Evolutionary conservation across 2,329 filamentous ascomycete genomes (phyloP), one percentile per base, ranked within the genome.

Genomic region (Fusarium napiforme): DNA sequence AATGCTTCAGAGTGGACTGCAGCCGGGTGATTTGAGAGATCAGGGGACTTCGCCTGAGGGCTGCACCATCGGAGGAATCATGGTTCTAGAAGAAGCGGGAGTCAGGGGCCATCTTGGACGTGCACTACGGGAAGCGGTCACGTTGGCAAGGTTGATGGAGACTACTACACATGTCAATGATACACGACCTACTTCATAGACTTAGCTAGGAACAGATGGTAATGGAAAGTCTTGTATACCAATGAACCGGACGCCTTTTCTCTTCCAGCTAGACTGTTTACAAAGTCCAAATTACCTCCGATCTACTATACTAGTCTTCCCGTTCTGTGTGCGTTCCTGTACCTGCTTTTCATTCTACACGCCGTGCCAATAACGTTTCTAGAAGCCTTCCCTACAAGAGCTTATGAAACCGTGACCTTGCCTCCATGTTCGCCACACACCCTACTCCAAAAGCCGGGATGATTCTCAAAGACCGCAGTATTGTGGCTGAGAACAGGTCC

Each of bases 21-120:
- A 90, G 73, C 88, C 89, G 0, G 87, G 87, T 2, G 81, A 88
- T n/a, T 75, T 91, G 26, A 84, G 85, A 67, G 89, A 91, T 57
- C 88, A 90, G 79, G 88, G 90, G 0, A 86, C 84, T 3, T 90
- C 88, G 7, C 88, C 89, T 0, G 89, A 87, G 9, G 89, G 89
- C 0, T 91, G 88, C 75, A 91, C 89, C 1, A 90, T 90, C 63
- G 87, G 84, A 5, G 89, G 89, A 0, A 76, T 91, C 45, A 82
- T 89, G 80, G 86, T 87, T n/a, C 75, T 91, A 34, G 89, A 91
- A 78, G 88, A 91, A 69, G 86, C 85, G 9, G 84, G 83, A 1
- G 84, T 91, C 11, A 82, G 88, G 69, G 83, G 82, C 0, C 80
- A 81, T 58, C 72, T 85, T 39, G 82, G 83, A 1, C 79, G 80